Base-by-base conservation (phyloP, 2,329 filamentous ascomycete genomes). In the Aspergillus sp. region DNA sequence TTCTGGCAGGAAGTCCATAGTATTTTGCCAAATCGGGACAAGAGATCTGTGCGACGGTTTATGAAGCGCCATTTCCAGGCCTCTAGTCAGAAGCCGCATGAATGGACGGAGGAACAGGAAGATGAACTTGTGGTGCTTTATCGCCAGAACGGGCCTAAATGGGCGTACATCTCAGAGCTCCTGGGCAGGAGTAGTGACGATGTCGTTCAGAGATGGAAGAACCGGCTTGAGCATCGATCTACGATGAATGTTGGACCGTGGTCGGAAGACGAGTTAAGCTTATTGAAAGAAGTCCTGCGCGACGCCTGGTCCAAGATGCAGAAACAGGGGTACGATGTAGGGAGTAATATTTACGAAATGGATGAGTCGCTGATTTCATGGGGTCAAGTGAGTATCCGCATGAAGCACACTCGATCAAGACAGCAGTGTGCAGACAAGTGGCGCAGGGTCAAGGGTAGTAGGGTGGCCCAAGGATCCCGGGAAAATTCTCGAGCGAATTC, bases 121-220 rank as follows among this genome's bases (percentile, higher is more conserved):
- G 66, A 73, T 11, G 76, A 79, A 51, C 70, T 79, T 4, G 62
- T 74, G 21, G 47, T 57, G 5, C 65, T 79, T 7, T 58, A 69
- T 45, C 55, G 61, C 6, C 52, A 66, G 19, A 52, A 74, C 43
- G 76, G 75, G 1, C 61, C 72, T 2, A 76, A 74, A 61, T 78
- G 66, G 60, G 67, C 70, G 4, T 62, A 67, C 1, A 76, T 79
- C 51, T 73, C 73, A 25, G 72, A 68, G 49, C 55, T 72, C 6
- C 56, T 79, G 37, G 73, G 70, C 7, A 69, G 77, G 23, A 75
- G 68, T 14, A 67, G 71, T 23, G 76, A 79, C 54, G 73, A 77
- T 57, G 76, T 78, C 19, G 70, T 71, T 5, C 76, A 78, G 59
- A 64, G 76, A 37, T 79, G 76, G 76, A 74, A 75, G 52, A 77